Base-by-base conservation (phyloP, 2,329 filamentous ascomycete genomes). In the Colletotrichum lindemuthianum region DNA sequence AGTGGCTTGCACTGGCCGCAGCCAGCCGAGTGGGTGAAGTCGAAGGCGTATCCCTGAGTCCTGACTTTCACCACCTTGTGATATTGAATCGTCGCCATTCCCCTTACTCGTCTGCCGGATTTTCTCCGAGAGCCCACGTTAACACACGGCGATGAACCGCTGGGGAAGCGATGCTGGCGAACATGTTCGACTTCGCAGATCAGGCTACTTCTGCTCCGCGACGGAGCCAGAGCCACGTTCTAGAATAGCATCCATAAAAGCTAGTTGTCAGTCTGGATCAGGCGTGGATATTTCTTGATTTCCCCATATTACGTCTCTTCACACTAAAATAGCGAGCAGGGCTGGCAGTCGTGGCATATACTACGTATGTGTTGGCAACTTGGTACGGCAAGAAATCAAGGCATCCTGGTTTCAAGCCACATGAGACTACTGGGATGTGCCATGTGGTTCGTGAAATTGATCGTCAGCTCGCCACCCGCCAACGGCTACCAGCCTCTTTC, bases 201-300 rank as follows among this genome's bases (percentile, higher is more conserved):
- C 16, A 8, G 16, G 4, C 7, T 41, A 24, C 15, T 16, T 13
- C 1, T 32, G 4, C 49, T 12, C 4, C 24, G 2, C 24, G 5
- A 24, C 24, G 24, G 40, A 16, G 11, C 45, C 45, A 47, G 34
- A 47, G 7, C 6, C 33, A 2, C 8, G 6, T 53, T 53, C 24
- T 63, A 52, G 41, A 56, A 56, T 15, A 13, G 33, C 9, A 6
- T 50, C 16, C 7, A 16, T 11, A 11, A 3, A 16, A 8, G 16
- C 8, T 13, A 61, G 43, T 15, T 63, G 33, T 45, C 63, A 52
- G 58, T 65, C 63, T 57, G 34, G 36, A 13, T 13, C 8, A 52
- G 32, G 16, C 34, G 32, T 36, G 33, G 32, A 33, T 12, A 48
- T 48, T 4, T 8, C 24, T 11, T 34, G 4, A 11, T 36, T 9